A percentile compares a stretch with the other conserved stretches of the same genome.
Conservation (phyloP, 108 stramenopile genomes). For the Fragilaria crotonensis region DNA sequence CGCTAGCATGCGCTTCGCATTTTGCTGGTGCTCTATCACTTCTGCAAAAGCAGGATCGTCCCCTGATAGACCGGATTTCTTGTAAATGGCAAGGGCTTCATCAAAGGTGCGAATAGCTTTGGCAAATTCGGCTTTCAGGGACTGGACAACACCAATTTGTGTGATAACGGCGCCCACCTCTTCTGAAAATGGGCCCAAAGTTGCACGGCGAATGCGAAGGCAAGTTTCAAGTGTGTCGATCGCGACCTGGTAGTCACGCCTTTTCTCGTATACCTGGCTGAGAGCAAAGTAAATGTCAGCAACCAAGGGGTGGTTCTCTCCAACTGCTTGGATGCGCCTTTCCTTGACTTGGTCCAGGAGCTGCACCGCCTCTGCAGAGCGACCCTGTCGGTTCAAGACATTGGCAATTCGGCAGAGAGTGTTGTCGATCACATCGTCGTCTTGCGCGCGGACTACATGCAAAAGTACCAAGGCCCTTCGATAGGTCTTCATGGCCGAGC, state of each 20-base stretch:
- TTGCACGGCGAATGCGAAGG: background rate
- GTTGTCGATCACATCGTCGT: slow-evolving; percentile 4
- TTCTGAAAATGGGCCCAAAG: background rate
- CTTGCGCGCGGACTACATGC: background rate
- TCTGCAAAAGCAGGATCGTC: background rate
- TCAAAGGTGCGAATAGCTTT: background rate
- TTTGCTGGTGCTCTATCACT: background rate
- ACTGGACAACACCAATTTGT: slow-evolving; percentile 4
- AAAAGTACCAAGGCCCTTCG: slow-evolving; percentile 2
- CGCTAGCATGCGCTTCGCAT: slow-evolving; percentile 3
- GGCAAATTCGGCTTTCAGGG: background rate
- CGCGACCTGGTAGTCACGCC: slow-evolving; percentile 1
- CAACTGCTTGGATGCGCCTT: background rate
- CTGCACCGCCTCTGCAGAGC: background rate
- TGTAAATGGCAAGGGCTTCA: slow-evolving; percentile 6
- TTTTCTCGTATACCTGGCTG: background rate
- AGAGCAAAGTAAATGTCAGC: background rate
- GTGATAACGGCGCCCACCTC: background rate
- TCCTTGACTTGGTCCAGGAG: slow-evolving; percentile 1
- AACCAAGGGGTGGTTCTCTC: slow-evolving; percentile 2
- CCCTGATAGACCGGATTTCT: background rate
- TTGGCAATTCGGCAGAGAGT: slow-evolving; percentile 4
- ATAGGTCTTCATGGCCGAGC: slow-evolving; percentile 9
- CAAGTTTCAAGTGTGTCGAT: background rate
- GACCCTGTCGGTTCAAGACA: slow-evolving; percentile 2